These are phyloP conservation scores for Grosmannia serpens DNA, from an alignment of 2,329 filamentous ascomycete species.

Conservation along the genomic window DNA sequence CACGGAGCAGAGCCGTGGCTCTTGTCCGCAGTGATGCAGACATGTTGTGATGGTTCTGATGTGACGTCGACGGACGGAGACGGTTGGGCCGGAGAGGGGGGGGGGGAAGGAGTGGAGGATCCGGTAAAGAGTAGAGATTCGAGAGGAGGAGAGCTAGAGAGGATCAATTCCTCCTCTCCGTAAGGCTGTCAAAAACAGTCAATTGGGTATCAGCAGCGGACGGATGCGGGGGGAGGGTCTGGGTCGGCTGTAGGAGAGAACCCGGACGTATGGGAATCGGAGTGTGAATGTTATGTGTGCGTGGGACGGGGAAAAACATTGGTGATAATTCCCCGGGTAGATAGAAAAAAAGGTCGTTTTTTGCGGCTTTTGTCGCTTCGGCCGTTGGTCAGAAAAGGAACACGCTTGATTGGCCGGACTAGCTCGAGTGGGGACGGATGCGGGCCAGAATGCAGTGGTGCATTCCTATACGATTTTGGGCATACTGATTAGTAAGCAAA, in stretches of 20 bases:
- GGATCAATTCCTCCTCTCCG: neutral
- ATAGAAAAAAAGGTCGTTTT: slow-evolving; percentile 7
- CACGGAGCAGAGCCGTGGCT: slow-evolving; percentile 40
- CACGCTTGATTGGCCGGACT: slow-evolving; percentile 7
- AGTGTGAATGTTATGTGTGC: neutral
- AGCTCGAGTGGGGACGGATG: slow-evolving; percentile 3
- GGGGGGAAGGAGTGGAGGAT: neutral
- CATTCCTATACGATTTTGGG: neutral
- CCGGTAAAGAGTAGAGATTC: neutral
- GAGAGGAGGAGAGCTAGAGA: neutral
- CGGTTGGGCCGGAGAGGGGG: neutral
- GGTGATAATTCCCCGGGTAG: slow-evolving; percentile 12
- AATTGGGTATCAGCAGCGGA: neutral
- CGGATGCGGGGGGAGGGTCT: neutral
- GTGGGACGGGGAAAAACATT: slow-evolving; percentile 6
- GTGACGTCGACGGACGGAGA: slow-evolving; percentile 1
- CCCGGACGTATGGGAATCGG: neutral
- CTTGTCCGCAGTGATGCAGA: slow-evolving; percentile 37
- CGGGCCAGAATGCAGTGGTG: neutral
- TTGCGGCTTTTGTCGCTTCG: slow-evolving; percentile 13
- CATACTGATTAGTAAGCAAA: no score
- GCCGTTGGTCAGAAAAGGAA: slow-evolving; percentile 12
- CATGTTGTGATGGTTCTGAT: slow-evolving; percentile 23
- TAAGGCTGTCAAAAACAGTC: neutral
- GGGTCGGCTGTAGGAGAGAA: neutral